Conservation (phyloP, 305 asterid species). For the Withania somnifera region DNA sequence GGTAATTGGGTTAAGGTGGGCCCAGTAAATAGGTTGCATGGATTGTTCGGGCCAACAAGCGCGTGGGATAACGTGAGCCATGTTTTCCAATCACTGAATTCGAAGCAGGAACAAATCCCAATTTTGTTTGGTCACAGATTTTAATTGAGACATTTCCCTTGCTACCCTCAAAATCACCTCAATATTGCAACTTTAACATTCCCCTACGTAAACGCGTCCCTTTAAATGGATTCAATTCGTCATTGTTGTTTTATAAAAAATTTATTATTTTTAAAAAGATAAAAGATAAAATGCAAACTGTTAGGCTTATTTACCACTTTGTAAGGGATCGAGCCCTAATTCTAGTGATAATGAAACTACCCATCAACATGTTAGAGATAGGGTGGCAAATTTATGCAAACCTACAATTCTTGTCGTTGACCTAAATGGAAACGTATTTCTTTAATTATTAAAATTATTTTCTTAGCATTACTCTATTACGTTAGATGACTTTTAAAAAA, state of each 20-base stretch:
- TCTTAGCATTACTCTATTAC: too few relatives aligned
- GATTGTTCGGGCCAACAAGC: neutral
- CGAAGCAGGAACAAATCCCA: conserved; percentile 6
- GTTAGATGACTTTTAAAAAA: too few relatives aligned
- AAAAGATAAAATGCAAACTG: too few relatives aligned
- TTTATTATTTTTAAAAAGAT: neutral
- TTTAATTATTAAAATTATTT: neutral
- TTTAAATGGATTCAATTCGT: too few relatives aligned
- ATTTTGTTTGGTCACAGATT: neutral
- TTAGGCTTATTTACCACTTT: too few relatives aligned
- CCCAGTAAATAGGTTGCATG: neutral
- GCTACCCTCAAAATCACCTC: conserved; percentile 1
- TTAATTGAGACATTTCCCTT: neutral
- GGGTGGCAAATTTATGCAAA: neutral
- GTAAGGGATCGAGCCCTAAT: neutral
- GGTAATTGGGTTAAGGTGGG: conserved; percentile 2
- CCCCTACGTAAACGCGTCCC: neutral
- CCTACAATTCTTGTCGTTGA: neutral
- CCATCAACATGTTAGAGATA: neutral
- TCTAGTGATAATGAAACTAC: neutral
- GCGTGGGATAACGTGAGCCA: conserved; percentile 3
- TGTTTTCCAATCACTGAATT: conserved; percentile 2
- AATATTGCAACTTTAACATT: neutral
- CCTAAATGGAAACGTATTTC: neutral
- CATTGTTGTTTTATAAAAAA: too few relatives aligned